Conservation (phyloP, 352 stramenopile species). For the Pythium scleroteichum region DNA sequence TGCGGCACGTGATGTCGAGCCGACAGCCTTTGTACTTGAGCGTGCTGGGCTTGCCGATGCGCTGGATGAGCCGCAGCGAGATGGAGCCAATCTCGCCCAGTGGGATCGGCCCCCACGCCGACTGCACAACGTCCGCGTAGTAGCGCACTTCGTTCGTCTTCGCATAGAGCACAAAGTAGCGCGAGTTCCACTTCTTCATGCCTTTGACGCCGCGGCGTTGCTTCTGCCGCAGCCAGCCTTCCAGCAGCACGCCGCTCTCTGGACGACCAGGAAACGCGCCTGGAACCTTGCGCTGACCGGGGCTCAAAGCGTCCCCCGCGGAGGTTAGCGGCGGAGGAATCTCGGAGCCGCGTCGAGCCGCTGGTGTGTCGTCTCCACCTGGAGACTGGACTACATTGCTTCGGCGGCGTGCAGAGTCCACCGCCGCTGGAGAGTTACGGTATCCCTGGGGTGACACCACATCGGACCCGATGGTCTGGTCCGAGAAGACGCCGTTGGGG, state of each 20-base stretch:
- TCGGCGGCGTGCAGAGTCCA: slow-evolving; percentile 8
- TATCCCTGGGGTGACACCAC: slow-evolving; percentile 18
- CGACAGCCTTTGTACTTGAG: slow-evolving; percentile 83
- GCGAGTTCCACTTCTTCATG: slow-evolving; percentile 84
- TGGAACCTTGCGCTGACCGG: slow-evolving; percentile 52
- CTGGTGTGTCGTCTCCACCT: background rate
- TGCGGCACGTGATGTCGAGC: slow-evolving; percentile 84
- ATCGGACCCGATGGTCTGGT: slow-evolving; percentile 18
- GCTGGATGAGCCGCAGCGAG: slow-evolving; percentile 77
- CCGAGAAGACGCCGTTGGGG: slow-evolving; percentile 10
- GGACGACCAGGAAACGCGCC: slow-evolving; percentile 48
- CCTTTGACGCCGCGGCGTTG: slow-evolving; percentile 77
- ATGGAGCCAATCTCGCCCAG: slow-evolving; percentile 80
- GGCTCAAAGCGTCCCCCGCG: slow-evolving; percentile 32
- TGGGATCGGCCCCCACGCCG: slow-evolving; percentile 73
- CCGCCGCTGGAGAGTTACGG: background rate
- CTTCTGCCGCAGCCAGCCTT: slow-evolving; percentile 84
- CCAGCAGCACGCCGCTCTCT: slow-evolving; percentile 71
- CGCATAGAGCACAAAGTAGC: slow-evolving; percentile 81
- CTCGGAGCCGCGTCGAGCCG: slow-evolving; percentile 27
- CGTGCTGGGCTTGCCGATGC: slow-evolving; percentile 74
- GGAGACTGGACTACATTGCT: slow-evolving; percentile 26
- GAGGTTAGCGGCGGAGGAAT: slow-evolving; percentile 12
- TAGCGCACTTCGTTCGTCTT: slow-evolving; percentile 77
- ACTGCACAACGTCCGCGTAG: slow-evolving; percentile 78